Conservation (phyloP, 345 rosid genomes). For the Xanthoceras sorbifolium region DNA sequence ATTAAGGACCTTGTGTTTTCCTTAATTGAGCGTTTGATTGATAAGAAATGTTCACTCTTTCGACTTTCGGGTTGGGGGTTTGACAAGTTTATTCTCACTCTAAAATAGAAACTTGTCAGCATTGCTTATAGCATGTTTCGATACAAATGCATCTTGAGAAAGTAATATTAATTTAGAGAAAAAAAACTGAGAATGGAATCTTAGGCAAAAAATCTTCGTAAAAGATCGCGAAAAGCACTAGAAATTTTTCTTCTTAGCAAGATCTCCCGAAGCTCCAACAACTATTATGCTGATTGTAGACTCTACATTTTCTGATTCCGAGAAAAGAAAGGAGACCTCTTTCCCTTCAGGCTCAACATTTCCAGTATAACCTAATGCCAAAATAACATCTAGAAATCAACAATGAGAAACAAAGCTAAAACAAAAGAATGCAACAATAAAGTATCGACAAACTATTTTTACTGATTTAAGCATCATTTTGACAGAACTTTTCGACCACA, state of each 20-base stretch:
- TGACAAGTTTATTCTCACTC: no score
- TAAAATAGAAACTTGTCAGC: slow-evolving; percentile 13
- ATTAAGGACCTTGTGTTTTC: no score
- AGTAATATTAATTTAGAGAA: slow-evolving; percentile 8
- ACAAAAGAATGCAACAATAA: neutral
- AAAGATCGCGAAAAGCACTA: slow-evolving; percentile 86
- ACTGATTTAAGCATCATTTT: neutral
- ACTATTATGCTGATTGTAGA: slow-evolving; percentile 80
- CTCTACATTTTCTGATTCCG: slow-evolving; percentile 34
- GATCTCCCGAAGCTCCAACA: slow-evolving; percentile 95
- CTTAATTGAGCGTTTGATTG: no score
- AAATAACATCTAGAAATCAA: slow-evolving; percentile 14
- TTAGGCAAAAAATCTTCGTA: slow-evolving; percentile 85
- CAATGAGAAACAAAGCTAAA: slow-evolving; percentile 2
- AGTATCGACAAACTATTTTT: neutral
- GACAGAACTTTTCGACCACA: neutral
- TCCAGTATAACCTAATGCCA: slow-evolving; percentile 37
- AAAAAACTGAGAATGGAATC: slow-evolving; percentile 31
- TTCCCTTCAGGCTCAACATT: no score
- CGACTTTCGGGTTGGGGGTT: no score
- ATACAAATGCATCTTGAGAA: neutral
- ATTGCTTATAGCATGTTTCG: neutral
- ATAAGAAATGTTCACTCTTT: no score
- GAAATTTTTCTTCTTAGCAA: slow-evolving; percentile 89
- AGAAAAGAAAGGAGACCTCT: slow-evolving; percentile 21